A percentile compares a stretch with the other conserved stretches of the same genome.
These are phyloP conservation scores for Boletus vinaceobasis DNA, from an alignment of 768 basidiomycete genomes.

Conservation along the genomic window DNA sequence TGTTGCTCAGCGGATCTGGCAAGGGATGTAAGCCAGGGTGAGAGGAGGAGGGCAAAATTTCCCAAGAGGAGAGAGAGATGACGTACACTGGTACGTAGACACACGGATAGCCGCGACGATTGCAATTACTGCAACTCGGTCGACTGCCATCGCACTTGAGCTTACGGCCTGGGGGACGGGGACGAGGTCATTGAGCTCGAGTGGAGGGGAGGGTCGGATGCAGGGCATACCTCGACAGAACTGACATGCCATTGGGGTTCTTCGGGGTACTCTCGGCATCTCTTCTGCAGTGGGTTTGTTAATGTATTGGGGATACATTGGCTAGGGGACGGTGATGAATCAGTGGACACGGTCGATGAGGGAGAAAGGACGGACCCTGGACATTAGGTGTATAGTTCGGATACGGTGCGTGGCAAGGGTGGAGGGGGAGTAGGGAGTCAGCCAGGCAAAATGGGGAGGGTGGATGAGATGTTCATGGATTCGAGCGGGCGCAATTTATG, in stretches of 20 bases:
- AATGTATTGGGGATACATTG: slow-evolving; percentile 16
- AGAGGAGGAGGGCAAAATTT: slow-evolving; percentile 1
- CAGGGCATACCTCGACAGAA: slow-evolving; percentile 59
- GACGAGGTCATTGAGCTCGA: not conserved
- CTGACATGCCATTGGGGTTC: slow-evolving; percentile 70
- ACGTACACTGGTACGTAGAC: slow-evolving; percentile 65
- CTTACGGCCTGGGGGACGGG: slow-evolving; percentile 50
- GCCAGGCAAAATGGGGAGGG: slow-evolving; percentile 8
- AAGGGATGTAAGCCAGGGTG: slow-evolving; percentile 6
- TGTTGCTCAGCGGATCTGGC: slow-evolving; percentile 28
- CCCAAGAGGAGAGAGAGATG: not conserved
- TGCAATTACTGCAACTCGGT: slow-evolving; percentile 65
- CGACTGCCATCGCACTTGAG: slow-evolving; percentile 68
- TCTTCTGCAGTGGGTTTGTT: slow-evolving; percentile 20
- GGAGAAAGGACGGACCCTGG: slow-evolving; percentile 16
- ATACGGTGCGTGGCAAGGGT: slow-evolving; percentile 1
- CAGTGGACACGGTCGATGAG: not conserved
- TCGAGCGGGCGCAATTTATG: slow-evolving; percentile 30
- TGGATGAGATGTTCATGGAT: slow-evolving; percentile 1
- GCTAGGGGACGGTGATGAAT: slow-evolving; percentile 1
- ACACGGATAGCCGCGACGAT: slow-evolving; percentile 56
- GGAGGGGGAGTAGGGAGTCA: not conserved
- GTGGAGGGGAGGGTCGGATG: not conserved
- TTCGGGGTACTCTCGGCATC: slow-evolving; percentile 32
- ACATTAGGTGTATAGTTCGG: slow-evolving; percentile 19